Evolutionary conservation across 768 basidiomycete species (phyloP), one percentile per base, ranked within the genome.

Genomic region (Kockovaella imperatae): DNA sequence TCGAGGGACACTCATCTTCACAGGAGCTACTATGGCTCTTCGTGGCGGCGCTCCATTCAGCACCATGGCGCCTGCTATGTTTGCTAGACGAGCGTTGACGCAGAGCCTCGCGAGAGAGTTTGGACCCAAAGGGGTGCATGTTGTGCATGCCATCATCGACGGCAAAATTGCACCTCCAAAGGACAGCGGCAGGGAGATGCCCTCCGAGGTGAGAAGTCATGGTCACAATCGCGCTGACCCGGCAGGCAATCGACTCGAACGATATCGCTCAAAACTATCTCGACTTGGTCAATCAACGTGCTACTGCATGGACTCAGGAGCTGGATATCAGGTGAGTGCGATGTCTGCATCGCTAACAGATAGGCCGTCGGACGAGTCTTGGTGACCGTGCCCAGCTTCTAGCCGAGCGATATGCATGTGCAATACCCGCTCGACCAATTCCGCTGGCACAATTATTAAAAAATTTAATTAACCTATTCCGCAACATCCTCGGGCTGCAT

Each of bases 71-170:
- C 60, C 66, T 4, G 51, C 45, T 4, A 61, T 59, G 56, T 64
- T 65, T 45, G 66, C 60, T 1, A 38, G 59, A 23, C 49, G 66
- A 32, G 57, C 56, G 0, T 42, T 68, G 1, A 50, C 62, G 4
- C 66, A 68, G 53, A 58, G 50, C 0, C 54, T 72, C 8, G 71
- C 71, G 0, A 35, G 70, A 4, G 71, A 72, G 38, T 72, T 64
- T 23, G 64, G 62, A 1, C 59, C 64, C 0, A 45, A 69, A 36
- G 67, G 64, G 11, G 58, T 72, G 3, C 71, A 72, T 41, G 68
- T 71, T 17, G 60, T 62, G 1, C 66, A 70, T 56, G 55, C 67
- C 35, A 62, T 61, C 25, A 40, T 61, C 11, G 67, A 69, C 48
- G 67, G 67, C 4, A 24, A 52, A 18, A 59, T 58, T 66, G 20